Conservation (phyloP, 1,284 basidiomycete species). For the Naganishia sp. region DNA sequence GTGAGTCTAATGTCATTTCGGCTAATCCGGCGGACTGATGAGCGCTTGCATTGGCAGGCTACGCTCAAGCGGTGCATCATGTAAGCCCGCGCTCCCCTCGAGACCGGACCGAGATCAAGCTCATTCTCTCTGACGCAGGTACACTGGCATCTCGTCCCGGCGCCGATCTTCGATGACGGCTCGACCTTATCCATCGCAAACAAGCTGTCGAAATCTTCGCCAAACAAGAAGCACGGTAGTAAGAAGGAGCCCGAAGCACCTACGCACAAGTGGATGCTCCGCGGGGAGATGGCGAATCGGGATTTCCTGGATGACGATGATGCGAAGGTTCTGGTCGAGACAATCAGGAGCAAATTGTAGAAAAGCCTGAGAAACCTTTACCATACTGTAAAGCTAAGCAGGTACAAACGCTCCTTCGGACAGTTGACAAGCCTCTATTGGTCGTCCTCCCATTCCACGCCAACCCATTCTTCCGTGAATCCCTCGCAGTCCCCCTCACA, state of each 20-base stretch:
- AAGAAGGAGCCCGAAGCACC: conserved; percentile 12
- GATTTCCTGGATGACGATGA: conserved; percentile 34
- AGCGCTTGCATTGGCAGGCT: conserved; percentile 12
- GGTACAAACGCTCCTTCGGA: neutral
- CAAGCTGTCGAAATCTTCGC: conserved; percentile 19
- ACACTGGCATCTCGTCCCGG: conserved; percentile 34
- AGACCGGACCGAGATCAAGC: neutral
- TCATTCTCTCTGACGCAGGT: conserved; percentile 8
- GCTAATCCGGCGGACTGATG: neutral
- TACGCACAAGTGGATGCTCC: conserved; percentile 30
- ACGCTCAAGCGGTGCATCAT: conserved; percentile 34
- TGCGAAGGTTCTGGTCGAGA: conserved; percentile 28
- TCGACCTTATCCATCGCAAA: conserved; percentile 20
- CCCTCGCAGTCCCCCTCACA: conserved; percentile 53
- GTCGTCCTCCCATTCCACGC: conserved; percentile 52
- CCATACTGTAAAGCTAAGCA: neutral
- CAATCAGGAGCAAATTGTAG: conserved; percentile 32
- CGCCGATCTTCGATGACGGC: conserved; percentile 28
- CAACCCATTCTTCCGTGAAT: conserved; percentile 53
- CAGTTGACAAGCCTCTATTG: conserved; percentile 12
- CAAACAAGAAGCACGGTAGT: conserved; percentile 17
- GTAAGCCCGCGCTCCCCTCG: neutral
- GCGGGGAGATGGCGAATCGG: conserved; percentile 33
- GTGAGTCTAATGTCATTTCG: neutral
- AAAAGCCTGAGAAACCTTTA: neutral